Percentiles rank a stretch among this genome's conserved stretches.
These are phyloP conservation scores for Fragosphaeria purpurea DNA, from an alignment of 2,329 filamentous ascomycete species.

Conservation along the genomic window DNA sequence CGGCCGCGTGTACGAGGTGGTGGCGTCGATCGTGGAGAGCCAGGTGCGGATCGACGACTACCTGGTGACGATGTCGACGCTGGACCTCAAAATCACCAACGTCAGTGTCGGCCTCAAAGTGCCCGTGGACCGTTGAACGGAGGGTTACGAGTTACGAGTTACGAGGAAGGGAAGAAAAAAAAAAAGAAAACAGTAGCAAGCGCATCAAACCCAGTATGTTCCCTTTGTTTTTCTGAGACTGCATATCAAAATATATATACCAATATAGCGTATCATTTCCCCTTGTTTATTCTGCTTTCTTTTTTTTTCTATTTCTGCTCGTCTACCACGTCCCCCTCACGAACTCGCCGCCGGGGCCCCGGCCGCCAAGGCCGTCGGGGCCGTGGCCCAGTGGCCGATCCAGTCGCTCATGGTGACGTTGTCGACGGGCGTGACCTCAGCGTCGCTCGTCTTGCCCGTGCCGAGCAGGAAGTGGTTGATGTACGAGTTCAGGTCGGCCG, in stretches of 20 bases:
- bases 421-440: slow-evolving; percentile 20
- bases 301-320: too few relatives aligned
- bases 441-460: slow-evolving; percentile 19
- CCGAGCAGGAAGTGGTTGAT: slow-evolving; percentile 39
- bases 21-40: neutral
- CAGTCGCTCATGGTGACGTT: slow-evolving; percentile 26
- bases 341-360: too few relatives aligned
- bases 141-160: too few relatives aligned
- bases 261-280: too few relatives aligned
- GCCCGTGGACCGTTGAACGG: neutral
- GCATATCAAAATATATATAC: too few relatives aligned
- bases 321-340: too few relatives aligned
- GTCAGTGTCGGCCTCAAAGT: neutral
- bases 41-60: slow-evolving; percentile 5
- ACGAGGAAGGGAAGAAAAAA: too few relatives aligned
- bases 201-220: too few relatives aligned
- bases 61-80: slow-evolving; percentile 1
- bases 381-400: slow-evolving; percentile 23
- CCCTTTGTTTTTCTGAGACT: too few relatives aligned
- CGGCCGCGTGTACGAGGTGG: slow-evolving; percentile 5
- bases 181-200: too few relatives aligned
- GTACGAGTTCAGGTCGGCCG: slow-evolving; percentile 27
- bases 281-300: too few relatives aligned
- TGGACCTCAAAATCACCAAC: slow-evolving; percentile 5
- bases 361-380: slow-evolving; percentile 2